Base-by-base conservation (phyloP, 306 rosid species). In the Cicer judaicum region DNA sequence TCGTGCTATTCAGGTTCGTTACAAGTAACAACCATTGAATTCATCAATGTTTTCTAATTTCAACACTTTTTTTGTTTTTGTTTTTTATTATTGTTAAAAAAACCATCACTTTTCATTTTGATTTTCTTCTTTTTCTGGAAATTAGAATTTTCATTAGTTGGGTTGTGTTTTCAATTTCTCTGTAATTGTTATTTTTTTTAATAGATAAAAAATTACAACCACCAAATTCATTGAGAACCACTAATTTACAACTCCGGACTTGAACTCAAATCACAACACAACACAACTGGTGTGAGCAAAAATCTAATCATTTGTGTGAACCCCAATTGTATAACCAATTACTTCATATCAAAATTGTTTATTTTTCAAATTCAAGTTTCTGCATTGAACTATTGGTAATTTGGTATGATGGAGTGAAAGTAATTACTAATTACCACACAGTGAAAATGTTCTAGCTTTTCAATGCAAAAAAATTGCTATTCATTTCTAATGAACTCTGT, bases 1-100 rank as follows among this genome's bases (percentile, higher is more conserved):
- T 70, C 96, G 90, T 21, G 92, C 88, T 72, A 93, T 93, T 60
- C 98, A 93, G 97, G 98, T 91, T 65, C 1, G 50, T 16, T 9
- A 50, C 18, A 7, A 1, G 50, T 16, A 10, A 50, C 11, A 13
- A 1, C 14, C 38, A 29, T 34, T 34, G 2, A 29, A 10, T 76
- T 74, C 43, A 11, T 44, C 9, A 15, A 70, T 72, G 8, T 59
- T 54, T 15, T 61, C 39, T 10, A 5, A 13, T 47, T 74, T 43
- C 44, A 9, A 7, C 12, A 10, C 9, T 38, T 75, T 48, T 68
- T 63, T 48, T 4, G 21, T 13, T 39, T 19, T 52, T 40, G 36
- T 16, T 21, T 54, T 21, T 4, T 2, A 15, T 29, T 62, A 65
- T 64, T 79, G 19, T 16, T 36, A 64, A 70, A 19, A 76, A 64